Evolutionary conservation across 2,329 filamentous ascomycete genomes (phyloP).

Genomic region (Talaromyces sp.): DNA sequence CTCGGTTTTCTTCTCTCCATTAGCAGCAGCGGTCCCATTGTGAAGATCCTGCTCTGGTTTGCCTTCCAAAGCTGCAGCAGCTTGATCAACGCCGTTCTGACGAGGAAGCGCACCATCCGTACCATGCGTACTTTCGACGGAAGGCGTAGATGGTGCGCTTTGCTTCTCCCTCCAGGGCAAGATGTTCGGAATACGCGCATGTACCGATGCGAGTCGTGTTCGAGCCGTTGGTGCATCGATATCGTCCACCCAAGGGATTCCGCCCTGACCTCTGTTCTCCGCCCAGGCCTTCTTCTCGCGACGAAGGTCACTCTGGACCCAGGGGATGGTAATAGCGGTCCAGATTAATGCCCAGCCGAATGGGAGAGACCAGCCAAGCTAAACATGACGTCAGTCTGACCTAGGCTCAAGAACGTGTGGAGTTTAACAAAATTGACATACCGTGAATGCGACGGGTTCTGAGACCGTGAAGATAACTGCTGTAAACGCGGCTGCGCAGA

Average conservation of each 20-base stretch:
- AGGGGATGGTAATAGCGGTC: conserved; percentile 50
- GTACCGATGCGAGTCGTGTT: conserved; percentile 42
- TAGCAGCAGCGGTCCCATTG: neutral
- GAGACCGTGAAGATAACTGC: conserved; percentile 54
- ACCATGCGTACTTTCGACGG: conserved; percentile 12
- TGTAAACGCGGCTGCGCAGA: conserved; percentile 51
- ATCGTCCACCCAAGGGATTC: conserved; percentile 42
- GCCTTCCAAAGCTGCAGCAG: neutral
- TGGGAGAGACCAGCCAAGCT: conserved; percentile 48
- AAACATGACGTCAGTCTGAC: conserved; percentile 9
- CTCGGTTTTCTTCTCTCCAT: neutral
- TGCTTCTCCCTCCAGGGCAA: conserved; percentile 36
- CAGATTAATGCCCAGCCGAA: conserved; percentile 48
- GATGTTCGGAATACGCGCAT: conserved; percentile 31
- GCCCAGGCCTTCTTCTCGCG: conserved; percentile 49
- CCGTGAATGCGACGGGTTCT: conserved; percentile 52
- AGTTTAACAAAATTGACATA: conserved; percentile 24
- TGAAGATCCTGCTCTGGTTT: neutral
- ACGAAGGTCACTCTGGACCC: conserved; percentile 50
- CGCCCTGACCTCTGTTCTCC: conserved; percentile 36
- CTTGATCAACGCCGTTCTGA: neutral
- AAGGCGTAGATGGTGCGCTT: conserved; percentile 26
- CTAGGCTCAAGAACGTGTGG: neutral
- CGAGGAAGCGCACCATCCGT: neutral
- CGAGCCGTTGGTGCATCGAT: conserved; percentile 38